Conservation (phyloP, 192 early-diverging fungal species). For the Glomus cerebriforme region DNA sequence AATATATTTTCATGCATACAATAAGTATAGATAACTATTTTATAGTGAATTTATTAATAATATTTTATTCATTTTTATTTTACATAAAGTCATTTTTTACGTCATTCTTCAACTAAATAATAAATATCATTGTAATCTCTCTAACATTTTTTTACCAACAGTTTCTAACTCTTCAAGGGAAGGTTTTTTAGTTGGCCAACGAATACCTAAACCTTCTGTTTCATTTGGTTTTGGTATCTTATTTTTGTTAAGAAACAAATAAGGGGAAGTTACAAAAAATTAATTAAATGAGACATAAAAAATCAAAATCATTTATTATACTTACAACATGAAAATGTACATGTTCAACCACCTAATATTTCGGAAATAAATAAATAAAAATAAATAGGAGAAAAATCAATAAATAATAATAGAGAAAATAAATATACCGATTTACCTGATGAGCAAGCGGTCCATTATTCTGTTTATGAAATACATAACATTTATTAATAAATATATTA, state of each 20-base stretch:
- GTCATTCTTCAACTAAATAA: too few species aligned
- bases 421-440: constrained; percentile 43
- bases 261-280: neutral
- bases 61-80: too few species aligned
- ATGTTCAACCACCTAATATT: constrained; percentile 75
- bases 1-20: too few species aligned
- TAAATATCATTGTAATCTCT: neutral
- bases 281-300: neutral
- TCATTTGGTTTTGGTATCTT: constrained; percentile 29
- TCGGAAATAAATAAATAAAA: constrained; percentile 6
- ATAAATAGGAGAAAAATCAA: neutral
- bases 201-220: constrained; percentile 16
- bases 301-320: neutral
- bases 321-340: constrained; percentile 88
- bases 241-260: neutral
- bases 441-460: constrained; percentile 61
- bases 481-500: too few species aligned
- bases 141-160: neutral
- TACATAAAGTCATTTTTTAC: too few species aligned
- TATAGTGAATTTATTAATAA: too few species aligned
- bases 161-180: neutral
- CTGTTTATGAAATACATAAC: too few species aligned
- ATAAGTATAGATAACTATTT: too few species aligned
- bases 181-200: constrained; percentile 9
- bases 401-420: neutral